These are phyloP conservation scores for Erucastrum elatum DNA, from an alignment of 345 rosid genomes.

Conservation along the genomic window DNA sequence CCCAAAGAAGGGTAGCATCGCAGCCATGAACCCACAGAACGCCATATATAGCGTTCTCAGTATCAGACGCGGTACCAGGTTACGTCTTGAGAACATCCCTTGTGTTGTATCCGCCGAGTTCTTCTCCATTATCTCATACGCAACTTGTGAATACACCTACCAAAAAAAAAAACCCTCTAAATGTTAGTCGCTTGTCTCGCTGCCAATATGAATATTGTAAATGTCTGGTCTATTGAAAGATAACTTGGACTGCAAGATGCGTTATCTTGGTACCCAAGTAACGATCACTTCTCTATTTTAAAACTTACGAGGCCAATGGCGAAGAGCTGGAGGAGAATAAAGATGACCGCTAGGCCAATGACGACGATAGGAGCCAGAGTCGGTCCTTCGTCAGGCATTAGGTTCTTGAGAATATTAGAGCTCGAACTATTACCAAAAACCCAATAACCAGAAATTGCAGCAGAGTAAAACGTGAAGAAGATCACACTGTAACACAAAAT, in stretches of 20 bases:
- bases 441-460: conserved; percentile 79
- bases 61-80: conserved; percentile 70
- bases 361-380: conserved; percentile 74
- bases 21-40: conserved; percentile 89
- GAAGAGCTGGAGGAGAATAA: conserved; percentile 87
- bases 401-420: conserved; percentile 84
- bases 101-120: conserved; percentile 70
- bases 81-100: conserved; percentile 83
- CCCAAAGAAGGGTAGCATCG: conserved; percentile 95
- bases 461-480: conserved; percentile 79
- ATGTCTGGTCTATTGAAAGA: not conserved
- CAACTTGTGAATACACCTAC: conserved; percentile 99
- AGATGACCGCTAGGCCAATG: conserved; percentile 72
- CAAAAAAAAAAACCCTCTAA: not conserved
- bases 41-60: conserved; percentile 69
- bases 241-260: not conserved
- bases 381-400: conserved; percentile 82
- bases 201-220: not conserved
- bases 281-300: not conserved
- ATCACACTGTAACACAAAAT: conserved; percentile 77
- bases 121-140: conserved; percentile 89
- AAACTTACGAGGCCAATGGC: conserved; percentile 87
- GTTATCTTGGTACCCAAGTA: not conserved
- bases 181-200: not conserved
- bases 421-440: conserved; percentile 70